These are phyloP conservation scores for Malus orientalis DNA, from an alignment of 306 rosid species.

Conservation along the genomic window DNA sequence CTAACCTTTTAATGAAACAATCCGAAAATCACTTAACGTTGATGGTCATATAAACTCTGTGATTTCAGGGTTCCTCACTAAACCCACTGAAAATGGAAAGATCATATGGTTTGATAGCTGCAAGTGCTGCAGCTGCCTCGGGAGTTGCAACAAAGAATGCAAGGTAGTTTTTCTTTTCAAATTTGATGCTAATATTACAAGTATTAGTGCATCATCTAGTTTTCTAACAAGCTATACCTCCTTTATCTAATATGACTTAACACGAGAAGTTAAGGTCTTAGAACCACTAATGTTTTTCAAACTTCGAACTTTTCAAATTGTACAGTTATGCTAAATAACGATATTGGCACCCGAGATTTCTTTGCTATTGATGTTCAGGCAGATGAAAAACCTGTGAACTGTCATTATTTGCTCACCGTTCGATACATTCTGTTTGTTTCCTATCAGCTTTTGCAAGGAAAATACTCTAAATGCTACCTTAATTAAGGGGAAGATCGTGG, in stretches of 20 bases:
- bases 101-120: slow-evolving; percentile 40
- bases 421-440: neutral
- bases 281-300: neutral
- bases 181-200: neutral
- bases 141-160: slow-evolving; percentile 46
- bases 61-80: slow-evolving; percentile 51
- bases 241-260: neutral
- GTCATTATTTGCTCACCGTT: neutral
- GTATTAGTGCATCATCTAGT: neutral
- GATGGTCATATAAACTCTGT: neutral
- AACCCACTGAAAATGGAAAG: slow-evolving; percentile 52
- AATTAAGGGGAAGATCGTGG: slow-evolving; percentile 54
- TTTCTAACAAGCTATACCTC: neutral
- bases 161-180: slow-evolving; percentile 31
- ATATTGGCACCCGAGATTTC: neutral
- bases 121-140: slow-evolving; percentile 47
- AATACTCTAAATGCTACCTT: slow-evolving; percentile 40
- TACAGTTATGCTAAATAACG: neutral
- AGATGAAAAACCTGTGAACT: neutral
- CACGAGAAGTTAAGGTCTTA: neutral
- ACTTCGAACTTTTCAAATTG: neutral
- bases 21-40: neutral
- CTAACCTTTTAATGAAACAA: neutral
- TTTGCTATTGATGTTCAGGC: neutral
- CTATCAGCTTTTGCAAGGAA: slow-evolving; percentile 59